Percentiles rank a stretch among this genome's conserved stretches.
Conservation (phyloP, 2,329 filamentous ascomycete species). For the Paecilomyces sp. region DNA sequence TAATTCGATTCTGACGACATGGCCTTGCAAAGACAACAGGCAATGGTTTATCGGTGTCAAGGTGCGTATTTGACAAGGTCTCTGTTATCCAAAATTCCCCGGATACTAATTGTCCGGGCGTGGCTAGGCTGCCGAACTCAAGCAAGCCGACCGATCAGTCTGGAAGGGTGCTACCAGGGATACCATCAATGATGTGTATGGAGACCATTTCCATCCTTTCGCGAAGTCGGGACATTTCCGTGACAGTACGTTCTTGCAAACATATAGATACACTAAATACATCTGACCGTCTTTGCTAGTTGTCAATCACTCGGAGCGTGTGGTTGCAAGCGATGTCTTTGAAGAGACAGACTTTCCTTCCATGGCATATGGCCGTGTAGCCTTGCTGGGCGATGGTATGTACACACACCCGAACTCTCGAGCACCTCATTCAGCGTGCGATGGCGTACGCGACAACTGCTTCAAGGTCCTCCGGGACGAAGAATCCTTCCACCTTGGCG, state of each 20-base stretch:
- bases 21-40: neutral
- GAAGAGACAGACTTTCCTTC: neutral
- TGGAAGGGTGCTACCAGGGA: neutral
- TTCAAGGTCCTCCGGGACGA: too few species aligned
- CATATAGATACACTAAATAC: too few species aligned
- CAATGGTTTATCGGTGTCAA: neutral
- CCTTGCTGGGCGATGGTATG: neutral
- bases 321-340: neutral
- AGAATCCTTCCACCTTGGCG: neutral
- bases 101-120: neutral
- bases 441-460: neutral
- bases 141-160: neutral
- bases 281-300: neutral
- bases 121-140: neutral
- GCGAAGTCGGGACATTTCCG: neutral
- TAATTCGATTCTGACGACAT: neutral
- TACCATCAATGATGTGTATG: neutral
- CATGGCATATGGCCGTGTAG: neutral
- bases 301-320: neutral
- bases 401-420: neutral
- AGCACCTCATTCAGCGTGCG: neutral
- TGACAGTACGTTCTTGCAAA: neutral
- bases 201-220: neutral
- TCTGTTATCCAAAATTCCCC: too few species aligned
- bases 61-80: neutral